Conservation (phyloP, 2,329 filamentous ascomycete species). For the Clarireedia monteithiana region DNA sequence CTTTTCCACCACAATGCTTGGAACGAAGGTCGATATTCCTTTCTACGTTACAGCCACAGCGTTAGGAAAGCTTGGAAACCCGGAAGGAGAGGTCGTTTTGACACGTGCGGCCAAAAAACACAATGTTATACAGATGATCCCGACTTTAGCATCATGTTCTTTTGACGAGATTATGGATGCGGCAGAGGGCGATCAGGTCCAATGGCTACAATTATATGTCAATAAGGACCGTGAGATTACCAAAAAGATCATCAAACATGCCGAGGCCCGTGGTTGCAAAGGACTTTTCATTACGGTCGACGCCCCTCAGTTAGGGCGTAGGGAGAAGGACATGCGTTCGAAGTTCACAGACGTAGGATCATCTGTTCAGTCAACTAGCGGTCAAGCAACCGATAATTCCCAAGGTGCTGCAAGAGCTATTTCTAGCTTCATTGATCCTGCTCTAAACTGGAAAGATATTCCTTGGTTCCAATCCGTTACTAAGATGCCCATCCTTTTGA, state of each 20-base stretch:
- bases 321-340: constrained; percentile 95
- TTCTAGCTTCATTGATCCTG: constrained; percentile 91
- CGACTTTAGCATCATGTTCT: constrained; percentile 90
- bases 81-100: constrained; percentile 87
- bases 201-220: constrained; percentile 93
- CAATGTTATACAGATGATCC: constrained; percentile 96
- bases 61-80: constrained; percentile 87
- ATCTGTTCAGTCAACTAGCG: constrained; percentile 64
- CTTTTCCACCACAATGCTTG: constrained; percentile 87
- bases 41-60: constrained; percentile 97
- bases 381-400: constrained; percentile 68
- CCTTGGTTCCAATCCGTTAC: constrained; percentile 90
- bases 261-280: constrained; percentile 85
- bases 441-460: constrained; percentile 88
- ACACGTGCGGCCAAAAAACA: constrained; percentile 79
- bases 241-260: constrained; percentile 81
- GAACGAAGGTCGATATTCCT: constrained; percentile 72
- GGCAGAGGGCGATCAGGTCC: constrained; percentile 67
- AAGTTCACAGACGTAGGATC: constrained; percentile 83
- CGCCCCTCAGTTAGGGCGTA: constrained; percentile 85
- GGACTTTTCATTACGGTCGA: constrained; percentile 98
- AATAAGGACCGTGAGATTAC: constrained; percentile 94
- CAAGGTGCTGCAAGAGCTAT: constrained; percentile 95
- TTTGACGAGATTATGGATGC: constrained; percentile 97
- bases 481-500: constrained; percentile 89